Evolutionary conservation across 768 basidiomycete species (phyloP).

Genomic region (Boletus insuetus): DNA sequence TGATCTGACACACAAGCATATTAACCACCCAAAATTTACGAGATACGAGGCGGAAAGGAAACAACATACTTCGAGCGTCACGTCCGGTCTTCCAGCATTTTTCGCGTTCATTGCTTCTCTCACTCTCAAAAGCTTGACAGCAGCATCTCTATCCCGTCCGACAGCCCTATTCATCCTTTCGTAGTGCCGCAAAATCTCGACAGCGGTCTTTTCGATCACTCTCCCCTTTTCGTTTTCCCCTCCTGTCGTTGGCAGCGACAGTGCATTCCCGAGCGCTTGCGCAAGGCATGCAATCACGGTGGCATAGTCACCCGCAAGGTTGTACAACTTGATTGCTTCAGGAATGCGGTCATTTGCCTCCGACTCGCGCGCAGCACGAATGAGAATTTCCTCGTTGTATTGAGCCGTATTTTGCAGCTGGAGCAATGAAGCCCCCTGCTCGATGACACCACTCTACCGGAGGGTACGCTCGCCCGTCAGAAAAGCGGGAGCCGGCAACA

Average conservation of each 20-base stretch:
- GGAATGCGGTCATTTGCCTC: slow-evolving; percentile 81
- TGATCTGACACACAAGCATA: slow-evolving; percentile 47
- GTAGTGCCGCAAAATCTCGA: slow-evolving; percentile 77
- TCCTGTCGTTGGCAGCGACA: slow-evolving; percentile 58
- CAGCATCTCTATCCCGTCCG: slow-evolving; percentile 71
- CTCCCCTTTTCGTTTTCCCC: slow-evolving; percentile 57
- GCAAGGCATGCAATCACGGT: slow-evolving; percentile 89
- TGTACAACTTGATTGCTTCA: slow-evolving; percentile 94
- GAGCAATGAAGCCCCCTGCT: slow-evolving; percentile 76
- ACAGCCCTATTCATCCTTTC: slow-evolving; percentile 71
- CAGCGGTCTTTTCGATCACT: slow-evolving; percentile 68
- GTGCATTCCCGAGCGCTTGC: slow-evolving; percentile 79
- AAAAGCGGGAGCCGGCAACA: neutral
- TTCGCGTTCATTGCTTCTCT: slow-evolving; percentile 80
- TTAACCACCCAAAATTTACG: neutral
- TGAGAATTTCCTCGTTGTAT: slow-evolving; percentile 80
- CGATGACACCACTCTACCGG: slow-evolving; percentile 77
- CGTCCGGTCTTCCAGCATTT: slow-evolving; percentile 66
- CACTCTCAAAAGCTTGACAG: slow-evolving; percentile 72
- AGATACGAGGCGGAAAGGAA: neutral
- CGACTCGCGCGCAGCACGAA: slow-evolving; percentile 77
- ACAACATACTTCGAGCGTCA: slow-evolving; percentile 72
- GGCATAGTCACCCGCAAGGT: slow-evolving; percentile 86
- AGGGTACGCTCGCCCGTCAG: neutral
- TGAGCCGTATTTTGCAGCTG: slow-evolving; percentile 62